Conservation (phyloP, 257 asterid genomes). For the Eustoma russellianum region DNA sequence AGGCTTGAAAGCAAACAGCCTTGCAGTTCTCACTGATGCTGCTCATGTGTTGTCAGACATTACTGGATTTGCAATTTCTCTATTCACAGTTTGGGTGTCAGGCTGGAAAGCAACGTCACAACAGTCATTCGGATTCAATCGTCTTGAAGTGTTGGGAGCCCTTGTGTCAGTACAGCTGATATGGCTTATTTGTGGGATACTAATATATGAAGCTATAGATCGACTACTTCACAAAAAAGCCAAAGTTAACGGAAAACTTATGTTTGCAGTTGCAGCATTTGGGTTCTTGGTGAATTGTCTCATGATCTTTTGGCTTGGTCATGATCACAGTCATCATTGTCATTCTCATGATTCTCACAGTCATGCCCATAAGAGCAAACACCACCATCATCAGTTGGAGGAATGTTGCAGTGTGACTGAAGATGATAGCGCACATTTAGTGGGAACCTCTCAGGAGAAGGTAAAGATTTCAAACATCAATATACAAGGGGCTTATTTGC, state of each 20-base stretch:
- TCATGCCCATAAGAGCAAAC: conserved; percentile 1
- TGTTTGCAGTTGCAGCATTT: conserved; percentile 63
- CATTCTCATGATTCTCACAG: conserved; percentile 29
- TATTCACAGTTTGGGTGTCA: conserved; percentile 56
- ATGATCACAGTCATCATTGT: conserved; percentile 45
- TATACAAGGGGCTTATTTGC: conserved; percentile 76
- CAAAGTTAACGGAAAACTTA: conserved; percentile 52
- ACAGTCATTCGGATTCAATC: conserved; percentile 64
- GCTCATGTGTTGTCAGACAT: conserved; percentile 66
- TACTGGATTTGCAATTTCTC: conserved; percentile 58
- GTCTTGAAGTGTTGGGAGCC: conserved; percentile 76
- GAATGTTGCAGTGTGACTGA: conserved; percentile 14
- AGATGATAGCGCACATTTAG: conserved; percentile 26
- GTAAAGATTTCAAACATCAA: conserved; percentile 34
- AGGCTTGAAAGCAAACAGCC: conserved; percentile 66
- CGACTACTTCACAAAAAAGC: conserved; percentile 33
- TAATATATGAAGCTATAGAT: conserved; percentile 56
- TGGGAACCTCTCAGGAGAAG: conserved; percentile 13
- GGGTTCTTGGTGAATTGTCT: conserved; percentile 56
- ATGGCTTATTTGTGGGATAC: conserved; percentile 51
- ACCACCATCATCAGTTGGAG: conserved; percentile 27
- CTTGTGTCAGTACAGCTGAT: conserved; percentile 66
- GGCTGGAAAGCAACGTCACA: conserved; percentile 60
- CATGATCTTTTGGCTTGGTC: conserved; percentile 63
- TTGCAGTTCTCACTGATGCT: conserved; percentile 73